Conservation (phyloP, 2,329 filamentous ascomycete species). For the Diplodia mutila region DNA sequence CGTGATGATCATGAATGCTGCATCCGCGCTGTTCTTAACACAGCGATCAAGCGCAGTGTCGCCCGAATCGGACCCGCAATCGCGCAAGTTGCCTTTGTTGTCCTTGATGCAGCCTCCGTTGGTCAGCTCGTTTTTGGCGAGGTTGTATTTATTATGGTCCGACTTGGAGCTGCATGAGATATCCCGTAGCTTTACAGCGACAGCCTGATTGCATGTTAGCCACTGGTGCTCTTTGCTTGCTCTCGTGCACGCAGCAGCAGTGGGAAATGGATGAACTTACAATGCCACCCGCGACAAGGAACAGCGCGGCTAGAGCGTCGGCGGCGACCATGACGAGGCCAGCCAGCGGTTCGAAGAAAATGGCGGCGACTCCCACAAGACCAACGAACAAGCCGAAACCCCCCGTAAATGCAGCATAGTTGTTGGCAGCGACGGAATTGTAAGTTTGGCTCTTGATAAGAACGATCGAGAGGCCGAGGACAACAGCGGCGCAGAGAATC, state of each 20-base stretch:
- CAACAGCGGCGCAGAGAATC: slow-evolving; percentile 33
- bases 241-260: too few species aligned
- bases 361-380: slow-evolving; percentile 31
- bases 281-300: slow-evolving; percentile 34
- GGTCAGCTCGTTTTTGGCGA: slow-evolving; percentile 27
- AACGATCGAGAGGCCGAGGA: slow-evolving; percentile 34
- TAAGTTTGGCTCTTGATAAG: slow-evolving; percentile 32
- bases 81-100: not conserved
- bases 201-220: slow-evolving; percentile 26
- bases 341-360: slow-evolving; percentile 30
- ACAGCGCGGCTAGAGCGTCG: slow-evolving; percentile 31
- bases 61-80: not conserved
- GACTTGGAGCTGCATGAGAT: slow-evolving; percentile 27
- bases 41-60: slow-evolving; percentile 26
- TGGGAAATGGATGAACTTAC: too few species aligned
- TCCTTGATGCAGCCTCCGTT: slow-evolving; percentile 30
- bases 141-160: slow-evolving; percentile 7
- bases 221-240: not conserved
- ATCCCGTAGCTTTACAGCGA: slow-evolving; percentile 30
- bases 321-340: slow-evolving; percentile 30
- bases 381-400: slow-evolving; percentile 31
- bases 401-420: slow-evolving; percentile 33
- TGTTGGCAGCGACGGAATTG: slow-evolving; percentile 29
- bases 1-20: slow-evolving; percentile 33
- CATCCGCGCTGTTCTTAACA: slow-evolving; percentile 30